Base-by-base conservation (phyloP, 2,329 filamentous ascomycete species). In the Phyllosticta citriasiana region DNA sequence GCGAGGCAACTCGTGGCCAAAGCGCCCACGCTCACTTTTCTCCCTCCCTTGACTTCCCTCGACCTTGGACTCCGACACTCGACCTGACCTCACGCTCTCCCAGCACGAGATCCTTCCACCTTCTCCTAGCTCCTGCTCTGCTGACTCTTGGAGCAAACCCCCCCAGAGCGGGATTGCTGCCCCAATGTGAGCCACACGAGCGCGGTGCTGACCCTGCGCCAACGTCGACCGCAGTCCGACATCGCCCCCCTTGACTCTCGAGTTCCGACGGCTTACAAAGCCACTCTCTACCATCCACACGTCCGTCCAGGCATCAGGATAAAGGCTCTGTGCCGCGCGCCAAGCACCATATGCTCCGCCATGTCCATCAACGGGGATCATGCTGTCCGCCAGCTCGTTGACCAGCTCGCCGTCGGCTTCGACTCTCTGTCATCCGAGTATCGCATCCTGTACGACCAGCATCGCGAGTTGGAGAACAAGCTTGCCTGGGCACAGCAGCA, bases 401-500 rank as follows among this genome's bases (percentile, higher is more conserved):
- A 78, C 59, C 72, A 74, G 67, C 73, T 79, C 63, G 70, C 77
- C 1, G 71, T 75, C 60, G 78, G 78, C 63, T 80, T 80, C 66
- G 76, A 75, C 52, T 72, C 76, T 33, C 67, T 80, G 63, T 75
- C 73, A 57, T 73, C 73, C 51, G 78, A 80, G 65, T 80, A 80
- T 65, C 73, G 76, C 66, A 70, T 75, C 55, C 71, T 80, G 19
- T 73, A 74, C 56, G 71, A 74, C 35, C 75, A 75, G 60, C 75
- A 78, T 60, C 70, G 72, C 63, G 72, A 74, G 64, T 70, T 80
- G 50, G 78, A 80, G 66, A 73, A 71, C 66, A 79, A 77, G 69
- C 70, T 80, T 54, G 74, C 71, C 16, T 78, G 74, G 67, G 77
- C 77, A 24, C 77, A 79, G 68, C 73, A 79, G 64, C 78, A 80